Base-by-base conservation (phyloP, 768 basidiomycete genomes). In the Russula brevipes region DNA sequence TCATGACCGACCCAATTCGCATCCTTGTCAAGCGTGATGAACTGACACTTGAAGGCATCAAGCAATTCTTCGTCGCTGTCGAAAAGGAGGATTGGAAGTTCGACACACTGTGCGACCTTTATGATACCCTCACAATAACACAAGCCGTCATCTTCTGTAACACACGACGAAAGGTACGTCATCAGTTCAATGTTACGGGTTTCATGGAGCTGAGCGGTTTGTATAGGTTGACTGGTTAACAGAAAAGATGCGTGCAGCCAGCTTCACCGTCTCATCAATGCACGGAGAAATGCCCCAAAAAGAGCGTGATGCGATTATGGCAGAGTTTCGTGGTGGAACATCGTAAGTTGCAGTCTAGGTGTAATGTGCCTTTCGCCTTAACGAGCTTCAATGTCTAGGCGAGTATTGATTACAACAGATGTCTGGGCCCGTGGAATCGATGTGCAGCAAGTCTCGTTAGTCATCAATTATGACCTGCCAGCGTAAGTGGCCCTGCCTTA, bases 21-120 rank as follows among this genome's bases (percentile, higher is more conserved):
- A 97, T 99, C 70, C 87, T 98, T 69, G 95, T 98, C 76, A 97
- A 98, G 81, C 93, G 94, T 88, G 95, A 98, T 72, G 96, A 99
- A 77, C 83, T 98, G 82, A 97, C 96, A 56, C 81, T 98, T 60
- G 96, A 99, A 72, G 90, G 90, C 9, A 94, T 95, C 78, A 94
- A 94, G 71, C 93, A 96, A 73, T 95, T 95, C 78, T 94, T 94
- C 80, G 92, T 99, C 55, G 96, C 95, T 51, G 96, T 99, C 60
- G 96, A 98, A 78, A 97, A 98, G 78, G 96, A 99, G 76, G 96
- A 99, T 73, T 98, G 95, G 95, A 99, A 99, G 74, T 95, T 97
- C 72, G 95, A 98, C 76, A 98, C 95, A 0, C 82, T 99, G 38
- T 97, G 91, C 73, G 96, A 97, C 78, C 78, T 99, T 53, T 98